Percentiles rank a stretch among this genome's conserved stretches.
Evolutionary conservation across 1,139 yeast species (phyloP).

Genomic region (Nakaseomyces delphensis): DNA sequence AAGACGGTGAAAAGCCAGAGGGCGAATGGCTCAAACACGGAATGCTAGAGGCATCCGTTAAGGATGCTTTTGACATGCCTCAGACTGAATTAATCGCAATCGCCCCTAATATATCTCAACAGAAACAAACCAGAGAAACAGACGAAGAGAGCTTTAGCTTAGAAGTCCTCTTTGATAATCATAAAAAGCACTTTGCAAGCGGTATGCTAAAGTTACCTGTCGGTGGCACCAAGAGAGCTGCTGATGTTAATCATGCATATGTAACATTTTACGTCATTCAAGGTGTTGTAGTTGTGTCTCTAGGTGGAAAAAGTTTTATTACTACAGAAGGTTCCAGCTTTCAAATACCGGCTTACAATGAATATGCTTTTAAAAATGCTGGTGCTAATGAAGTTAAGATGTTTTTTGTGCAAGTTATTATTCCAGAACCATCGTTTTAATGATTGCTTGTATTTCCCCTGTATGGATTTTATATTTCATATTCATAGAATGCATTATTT

Average conservation of each 20-base stretch:
- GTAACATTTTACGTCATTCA: conserved; percentile 66
- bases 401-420: conserved; percentile 68
- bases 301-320: conserved; percentile 51
- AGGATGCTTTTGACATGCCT: conserved; percentile 41
- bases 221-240: conserved; percentile 54
- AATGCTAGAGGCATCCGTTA: conserved; percentile 46
- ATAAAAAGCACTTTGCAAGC: conserved; percentile 60
- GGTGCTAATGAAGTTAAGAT: conserved; percentile 51
- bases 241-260: conserved; percentile 57
- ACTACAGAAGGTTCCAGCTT: conserved; percentile 71
- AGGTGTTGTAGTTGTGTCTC: conserved; percentile 62
- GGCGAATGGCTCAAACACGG: conserved; percentile 51
- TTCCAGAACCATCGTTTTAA: conserved; percentile 18
- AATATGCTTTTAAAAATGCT: conserved; percentile 54
- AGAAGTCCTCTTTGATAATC: conserved; percentile 60
- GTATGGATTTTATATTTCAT: neutral
- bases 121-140: conserved; percentile 36
- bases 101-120: conserved; percentile 55
- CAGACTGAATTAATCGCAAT: conserved; percentile 52
- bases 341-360: conserved; percentile 70
- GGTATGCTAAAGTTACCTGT: conserved; percentile 65
- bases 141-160: conserved; percentile 51
- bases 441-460: no score
- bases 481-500: neutral
- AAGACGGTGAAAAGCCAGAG: conserved; percentile 37